Conservation (phyloP, 495 filamentous ascomycete species). For the Glutinoglossum americanum region DNA sequence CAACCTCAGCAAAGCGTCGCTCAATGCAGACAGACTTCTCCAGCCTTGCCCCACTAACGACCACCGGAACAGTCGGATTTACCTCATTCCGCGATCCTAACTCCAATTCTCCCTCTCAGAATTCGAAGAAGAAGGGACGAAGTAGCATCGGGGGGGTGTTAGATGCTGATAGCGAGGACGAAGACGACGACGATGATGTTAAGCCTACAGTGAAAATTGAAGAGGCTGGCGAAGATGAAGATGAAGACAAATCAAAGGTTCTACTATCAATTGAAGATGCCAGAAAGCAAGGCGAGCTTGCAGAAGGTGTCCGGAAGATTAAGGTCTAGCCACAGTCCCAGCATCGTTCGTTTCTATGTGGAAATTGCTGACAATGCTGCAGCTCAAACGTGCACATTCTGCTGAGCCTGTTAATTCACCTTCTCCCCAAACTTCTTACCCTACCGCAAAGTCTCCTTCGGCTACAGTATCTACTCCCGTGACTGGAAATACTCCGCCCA, state of each 20-base stretch:
- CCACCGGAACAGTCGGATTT: conserved; percentile 72
- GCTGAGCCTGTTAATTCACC: conserved; percentile 43
- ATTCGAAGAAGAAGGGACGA: conserved; percentile 25
- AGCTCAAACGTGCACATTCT: conserved; percentile 94
- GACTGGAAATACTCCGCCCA: not conserved
- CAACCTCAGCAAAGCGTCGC: conserved; percentile 40
- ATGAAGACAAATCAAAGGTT: conserved; percentile 54
- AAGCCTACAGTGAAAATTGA: conserved; percentile 26
- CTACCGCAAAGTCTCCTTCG: not conserved
- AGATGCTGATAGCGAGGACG: conserved; percentile 55
- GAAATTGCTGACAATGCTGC: not conserved
- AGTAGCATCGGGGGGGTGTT: conserved; percentile 26
- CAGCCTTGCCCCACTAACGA: conserved; percentile 62
- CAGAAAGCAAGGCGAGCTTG: conserved; percentile 60
- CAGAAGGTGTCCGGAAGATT: conserved; percentile 79
- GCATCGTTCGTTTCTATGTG: not conserved
- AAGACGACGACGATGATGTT: conserved; percentile 34
- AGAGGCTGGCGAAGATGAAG: conserved; percentile 11
- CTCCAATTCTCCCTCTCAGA: conserved; percentile 22
- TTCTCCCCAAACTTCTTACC: conserved; percentile 17
- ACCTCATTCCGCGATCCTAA: conserved; percentile 62
- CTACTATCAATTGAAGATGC: conserved; percentile 57
- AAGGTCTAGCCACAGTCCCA: conserved; percentile 36
- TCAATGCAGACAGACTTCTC: conserved; percentile 64
- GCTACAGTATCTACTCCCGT: not conserved